Base-by-base conservation (phyloP, 306 rosid genomes). In the Vigna nakashimae region DNA sequence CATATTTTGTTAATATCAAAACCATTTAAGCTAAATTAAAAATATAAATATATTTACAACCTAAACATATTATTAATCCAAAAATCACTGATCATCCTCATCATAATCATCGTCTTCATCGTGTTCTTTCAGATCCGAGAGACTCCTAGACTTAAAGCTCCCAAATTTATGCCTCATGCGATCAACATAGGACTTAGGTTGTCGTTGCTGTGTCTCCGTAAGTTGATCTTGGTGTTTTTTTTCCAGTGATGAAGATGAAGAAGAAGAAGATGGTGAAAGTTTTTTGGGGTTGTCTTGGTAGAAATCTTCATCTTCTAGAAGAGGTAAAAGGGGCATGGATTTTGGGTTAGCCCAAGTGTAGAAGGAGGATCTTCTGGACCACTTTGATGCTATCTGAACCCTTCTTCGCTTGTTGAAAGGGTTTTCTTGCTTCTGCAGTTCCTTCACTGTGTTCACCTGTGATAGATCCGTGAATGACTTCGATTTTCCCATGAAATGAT, bases 361-460 rank as follows among this genome's bases (percentile, higher is more conserved):
- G 36, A 91, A 91, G 1, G 85, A 79, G 0, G 97, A 82, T 78
- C 53, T 89, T 76, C 84, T 86, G 1, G 91, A 67, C 91, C 69
- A 85, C 49, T 90, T 91, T 0, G 97, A 79, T 2, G 92, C 90
- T 5, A 91, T 89, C 13, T 84, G 63, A 46, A 91, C 55, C 50
- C 96, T 85, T 45, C 90, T 85, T 67, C 89, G 85, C 58, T 94
- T 94, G 87, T 91, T 94, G 66, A 90, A 87, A 3, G 96, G 91
- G 49, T 88, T 90, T 83, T 94, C 98, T 51, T 77, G 79, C 77
- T 94, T 94, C 75, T 89, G 78, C 30, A 94, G 55, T 64, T 90
- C 97, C 38, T 85, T 88, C 49, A 85, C 89, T 2, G 67, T 43
- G n/a, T 77, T 68, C 63, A 89, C 96, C 34, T 90, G 87, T 0